These are phyloP conservation scores for Tolypocladium tropicale DNA, from an alignment of 2,329 filamentous ascomycete species.

Conservation along the genomic window DNA sequence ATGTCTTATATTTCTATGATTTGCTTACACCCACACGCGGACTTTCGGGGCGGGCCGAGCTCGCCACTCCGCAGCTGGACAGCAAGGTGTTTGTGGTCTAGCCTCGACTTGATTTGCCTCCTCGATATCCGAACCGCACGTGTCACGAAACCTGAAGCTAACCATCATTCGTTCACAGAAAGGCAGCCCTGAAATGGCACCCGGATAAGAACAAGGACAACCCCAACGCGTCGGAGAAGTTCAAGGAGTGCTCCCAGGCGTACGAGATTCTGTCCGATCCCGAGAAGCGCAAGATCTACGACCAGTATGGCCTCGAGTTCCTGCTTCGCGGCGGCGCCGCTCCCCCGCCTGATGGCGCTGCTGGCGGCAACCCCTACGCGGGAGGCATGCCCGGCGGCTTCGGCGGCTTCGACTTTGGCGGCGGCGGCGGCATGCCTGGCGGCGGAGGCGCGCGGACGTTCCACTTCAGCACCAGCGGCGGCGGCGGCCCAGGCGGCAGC, in stretches of 20 bases:
- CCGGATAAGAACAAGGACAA: conserved; percentile 98
- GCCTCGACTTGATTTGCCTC: background rate
- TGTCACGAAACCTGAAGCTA: conserved; percentile 14
- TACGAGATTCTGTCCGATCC: conserved; percentile 97
- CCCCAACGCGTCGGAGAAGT: conserved; percentile 76
- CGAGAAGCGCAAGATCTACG: conserved; percentile 92
- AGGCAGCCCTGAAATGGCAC: conserved; percentile 83
- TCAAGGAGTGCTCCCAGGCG: conserved; percentile 95
- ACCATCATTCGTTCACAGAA: conserved; percentile 40
- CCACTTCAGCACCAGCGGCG: conserved; percentile 51
- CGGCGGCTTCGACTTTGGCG: conserved; percentile 40
- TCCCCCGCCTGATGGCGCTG: conserved; percentile 49
- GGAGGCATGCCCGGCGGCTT: conserved; percentile 46
- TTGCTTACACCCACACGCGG: conserved; percentile 2
- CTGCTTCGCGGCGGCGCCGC: conserved; percentile 68
- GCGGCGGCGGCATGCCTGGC: conserved; percentile 28
- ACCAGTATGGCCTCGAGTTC: conserved; percentile 90
- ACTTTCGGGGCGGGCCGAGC: background rate
- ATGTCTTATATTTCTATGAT: conserved; percentile 24
- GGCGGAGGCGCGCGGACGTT: conserved; percentile 45
- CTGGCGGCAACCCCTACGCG: conserved; percentile 50
- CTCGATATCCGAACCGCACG: background rate
- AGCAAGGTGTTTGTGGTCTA: background rate
- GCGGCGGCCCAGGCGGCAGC: conserved; percentile 27
- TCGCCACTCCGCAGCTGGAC: conserved; percentile 3